These are phyloP conservation scores for Panicum hallii DNA, from an alignment of 202 grass and related monocot genomes.

Conservation along the genomic window DNA sequence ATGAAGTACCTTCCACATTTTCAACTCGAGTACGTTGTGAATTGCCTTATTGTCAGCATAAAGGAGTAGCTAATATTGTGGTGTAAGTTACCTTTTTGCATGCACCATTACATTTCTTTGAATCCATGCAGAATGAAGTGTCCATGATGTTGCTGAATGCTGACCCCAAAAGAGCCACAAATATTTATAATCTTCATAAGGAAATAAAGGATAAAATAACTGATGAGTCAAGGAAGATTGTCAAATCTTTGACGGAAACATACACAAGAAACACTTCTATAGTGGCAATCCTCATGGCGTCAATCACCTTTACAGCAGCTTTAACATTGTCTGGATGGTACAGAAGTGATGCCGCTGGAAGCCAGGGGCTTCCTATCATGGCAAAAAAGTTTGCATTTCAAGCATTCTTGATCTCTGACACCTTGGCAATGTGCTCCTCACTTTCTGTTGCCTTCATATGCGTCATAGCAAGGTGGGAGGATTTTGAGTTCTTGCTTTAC, in stretches of 20 bases:
- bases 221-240: neutral
- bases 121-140: slow-evolving; percentile 20
- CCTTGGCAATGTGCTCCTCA: too few species aligned
- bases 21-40: too few species aligned
- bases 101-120: neutral
- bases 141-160: slow-evolving; percentile 16
- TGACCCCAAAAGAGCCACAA: neutral
- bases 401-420: too few species aligned
- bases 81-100: neutral
- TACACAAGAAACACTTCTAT: slow-evolving; percentile 40
- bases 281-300: slow-evolving; percentile 31
- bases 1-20: too few species aligned
- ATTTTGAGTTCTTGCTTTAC: too few species aligned
- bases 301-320: slow-evolving; percentile 43
- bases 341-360: neutral
- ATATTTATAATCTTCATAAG: neutral
- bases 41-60: neutral
- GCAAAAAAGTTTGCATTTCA: too few species aligned
- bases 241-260: slow-evolving; percentile 16
- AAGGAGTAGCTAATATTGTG: neutral
- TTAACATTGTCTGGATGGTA: slow-evolving; percentile 22
- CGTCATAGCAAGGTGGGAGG: too few species aligned
- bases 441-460: too few species aligned
- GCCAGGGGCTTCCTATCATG: too few species aligned
- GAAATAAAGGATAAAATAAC: neutral